phyloP scores from a whole-genome alignment of 2,329 filamentous ascomycete species.

The Pseudocercospora cruenta region DNA sequence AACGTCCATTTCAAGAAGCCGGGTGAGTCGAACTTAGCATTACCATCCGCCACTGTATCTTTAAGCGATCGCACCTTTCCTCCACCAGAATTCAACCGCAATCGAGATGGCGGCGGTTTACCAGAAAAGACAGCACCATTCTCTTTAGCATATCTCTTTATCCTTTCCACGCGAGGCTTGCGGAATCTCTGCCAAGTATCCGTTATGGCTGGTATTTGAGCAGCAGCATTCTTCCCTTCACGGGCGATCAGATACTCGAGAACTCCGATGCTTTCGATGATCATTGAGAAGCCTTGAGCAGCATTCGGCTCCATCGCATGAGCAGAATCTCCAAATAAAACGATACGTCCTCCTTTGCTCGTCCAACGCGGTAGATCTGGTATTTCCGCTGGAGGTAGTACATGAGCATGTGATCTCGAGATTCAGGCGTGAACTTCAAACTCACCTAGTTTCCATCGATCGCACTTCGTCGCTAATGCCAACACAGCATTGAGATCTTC shows the following conservation, averaged over 20 bases:
- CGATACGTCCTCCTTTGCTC: slow-evolving; percentile 16
- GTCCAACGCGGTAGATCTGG: slow-evolving; percentile 18
- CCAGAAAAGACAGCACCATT: slow-evolving; percentile 7
- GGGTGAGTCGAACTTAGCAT: slow-evolving; percentile 12
- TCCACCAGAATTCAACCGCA: background rate
- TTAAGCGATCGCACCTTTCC: slow-evolving; percentile 8
- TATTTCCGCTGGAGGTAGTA: slow-evolving; percentile 11
- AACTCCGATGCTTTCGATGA: slow-evolving; percentile 20
- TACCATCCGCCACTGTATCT: background rate
- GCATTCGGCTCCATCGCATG: slow-evolving; percentile 20
- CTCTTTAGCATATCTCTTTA: slow-evolving; percentile 17
- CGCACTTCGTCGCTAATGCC: slow-evolving; percentile 11
- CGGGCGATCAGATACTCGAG: slow-evolving; percentile 18
- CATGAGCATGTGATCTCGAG: background rate
- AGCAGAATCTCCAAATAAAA: slow-evolving; percentile 18
- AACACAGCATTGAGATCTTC: slow-evolving; percentile 7
- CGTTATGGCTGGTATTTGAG: slow-evolving; percentile 10
- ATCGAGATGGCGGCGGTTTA: background rate
- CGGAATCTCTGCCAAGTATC: slow-evolving; percentile 14
- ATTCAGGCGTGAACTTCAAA: background rate
- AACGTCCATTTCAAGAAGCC: slow-evolving; percentile 15
- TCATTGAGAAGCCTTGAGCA: slow-evolving; percentile 22
- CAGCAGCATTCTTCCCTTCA: background rate
- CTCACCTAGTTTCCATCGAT: slow-evolving; percentile 21
- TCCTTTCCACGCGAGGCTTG: slow-evolving; percentile 17